Base-by-base conservation (phyloP, 2,329 filamentous ascomycete genomes). In the Beauveria asiatica region DNA sequence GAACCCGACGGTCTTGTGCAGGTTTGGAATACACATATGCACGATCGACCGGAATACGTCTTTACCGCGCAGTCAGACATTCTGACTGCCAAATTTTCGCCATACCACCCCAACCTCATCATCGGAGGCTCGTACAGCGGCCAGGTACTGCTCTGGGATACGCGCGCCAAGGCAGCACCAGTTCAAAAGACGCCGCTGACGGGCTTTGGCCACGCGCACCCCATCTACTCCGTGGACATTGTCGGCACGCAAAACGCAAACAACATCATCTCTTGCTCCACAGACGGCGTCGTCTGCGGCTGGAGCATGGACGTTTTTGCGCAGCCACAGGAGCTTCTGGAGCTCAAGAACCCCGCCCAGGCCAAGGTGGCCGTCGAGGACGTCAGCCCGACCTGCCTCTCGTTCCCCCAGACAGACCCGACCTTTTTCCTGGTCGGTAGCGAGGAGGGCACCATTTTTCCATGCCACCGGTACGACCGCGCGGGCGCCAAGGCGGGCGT, bases 221-320 rank as follows among this genome's bases (percentile, higher is more conserved):
- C 94, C 0, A 89, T 99, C 64, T 99, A 99, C 77, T 92, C 89
- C 44, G 85, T 99, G 61, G 90, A 94, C 64, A 95, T 99, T 59
- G 91, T 99, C 54, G 94, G 94, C 64, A 99, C 95, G 0, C 94
- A 97, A 70, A 99, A 99, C 72, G 94, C 94, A 62, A 96, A 97
- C 77, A 99, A 97, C 73, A 96, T 99, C 71, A 89, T 99, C 67
- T 97, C 92, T 39, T 93, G 91, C 72, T 97, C 92, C 1, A 99
- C 94, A 0, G 94, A 99, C 70, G 94, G 94, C 59, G 91, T 96
- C 10, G 91, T 97, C 46, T 99, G 94, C 73, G 90, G 92, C 52
- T 99, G 94, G 94, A 92, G 90, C 59, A 91, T 97, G 64, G 95
- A 99, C 73, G 97, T 99, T 85, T 89, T 99, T 62, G 91, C 93